phyloP scores from a whole-genome alignment of 805 yeast genomes.

The Saccharomycopsis schoenii region DNA sequence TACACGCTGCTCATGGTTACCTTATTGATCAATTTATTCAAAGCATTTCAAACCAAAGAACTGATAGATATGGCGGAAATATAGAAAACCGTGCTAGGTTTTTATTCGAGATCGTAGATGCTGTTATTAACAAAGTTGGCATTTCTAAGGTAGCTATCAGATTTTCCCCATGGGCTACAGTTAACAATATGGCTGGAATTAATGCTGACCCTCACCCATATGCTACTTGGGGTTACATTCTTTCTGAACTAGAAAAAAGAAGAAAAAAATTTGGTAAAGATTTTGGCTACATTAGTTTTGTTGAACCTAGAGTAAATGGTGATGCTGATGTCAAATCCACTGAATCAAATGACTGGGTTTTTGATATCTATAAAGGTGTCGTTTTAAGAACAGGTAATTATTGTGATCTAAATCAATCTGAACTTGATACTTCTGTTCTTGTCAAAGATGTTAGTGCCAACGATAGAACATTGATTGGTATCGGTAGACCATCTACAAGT shows the following conservation, averaged over 20 bases:
- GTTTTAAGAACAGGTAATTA: constrained; percentile 33
- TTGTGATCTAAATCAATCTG: constrained; percentile 19
- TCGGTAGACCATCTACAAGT: no score
- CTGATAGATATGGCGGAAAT: constrained; percentile 47
- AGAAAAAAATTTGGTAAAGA: neutral
- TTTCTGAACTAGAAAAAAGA: constrained; percentile 14
- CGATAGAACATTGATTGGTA: no score
- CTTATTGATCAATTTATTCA: constrained; percentile 47
- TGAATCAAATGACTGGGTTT: constrained; percentile 28
- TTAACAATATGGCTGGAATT: constrained; percentile 30
- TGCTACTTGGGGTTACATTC: constrained; percentile 25
- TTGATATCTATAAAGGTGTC: constrained; percentile 35
- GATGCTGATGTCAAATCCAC: constrained; percentile 15
- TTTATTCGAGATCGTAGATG: constrained; percentile 39
- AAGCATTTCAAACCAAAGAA: constrained; percentile 33
- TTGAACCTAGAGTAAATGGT: constrained; percentile 20
- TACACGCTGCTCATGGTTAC: constrained; percentile 66
- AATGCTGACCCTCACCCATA: constrained; percentile 27
- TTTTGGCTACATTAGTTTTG: no score
- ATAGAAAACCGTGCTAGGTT: constrained; percentile 41
- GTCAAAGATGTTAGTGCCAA: no score
- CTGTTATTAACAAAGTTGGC: no score
- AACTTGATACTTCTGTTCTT: no score
- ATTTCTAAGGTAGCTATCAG: no score
- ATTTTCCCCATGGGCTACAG: no score